These are phyloP conservation scores for Scheffersomyces lignicola DNA, from an alignment of 1,139 yeast genomes.

Conservation along the genomic window DNA sequence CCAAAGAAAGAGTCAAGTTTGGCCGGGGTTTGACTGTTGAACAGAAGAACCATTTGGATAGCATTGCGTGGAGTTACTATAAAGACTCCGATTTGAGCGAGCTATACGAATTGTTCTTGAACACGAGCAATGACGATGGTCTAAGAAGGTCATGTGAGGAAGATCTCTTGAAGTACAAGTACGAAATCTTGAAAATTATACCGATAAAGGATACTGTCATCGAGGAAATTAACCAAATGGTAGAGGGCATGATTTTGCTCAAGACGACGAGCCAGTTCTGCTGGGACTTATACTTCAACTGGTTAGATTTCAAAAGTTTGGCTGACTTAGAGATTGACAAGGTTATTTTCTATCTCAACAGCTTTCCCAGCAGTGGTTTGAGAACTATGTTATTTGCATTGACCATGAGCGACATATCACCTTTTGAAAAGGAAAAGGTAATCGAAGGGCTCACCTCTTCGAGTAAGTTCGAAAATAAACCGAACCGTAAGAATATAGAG, in stretches of 20 bases:
- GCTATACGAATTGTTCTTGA: constrained; percentile 57
- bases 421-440: constrained; percentile 40
- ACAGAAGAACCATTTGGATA: constrained; percentile 35
- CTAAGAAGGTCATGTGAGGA: constrained; percentile 61
- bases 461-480: constrained; percentile 4
- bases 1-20: constrained; percentile 41
- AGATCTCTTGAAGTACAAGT: constrained; percentile 55
- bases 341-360: constrained; percentile 50
- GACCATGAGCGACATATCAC: constrained; percentile 66
- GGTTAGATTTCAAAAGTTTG: constrained; percentile 60
- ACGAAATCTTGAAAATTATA: constrained; percentile 48
- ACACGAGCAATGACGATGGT: constrained; percentile 62
- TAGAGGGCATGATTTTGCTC: constrained; percentile 73
- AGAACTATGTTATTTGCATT: constrained; percentile 64
- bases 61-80: constrained; percentile 51
- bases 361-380: constrained; percentile 63
- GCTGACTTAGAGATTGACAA: constrained; percentile 48
- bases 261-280: constrained; percentile 60
- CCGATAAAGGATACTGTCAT: constrained; percentile 39
- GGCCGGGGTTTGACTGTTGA: constrained; percentile 34
- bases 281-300: constrained; percentile 78
- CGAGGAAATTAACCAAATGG: constrained; percentile 53
- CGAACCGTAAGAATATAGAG: constrained; percentile 2
- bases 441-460: constrained; percentile 13
- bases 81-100: constrained; percentile 49